Conservation (phyloP, 2,329 filamentous ascomycete genomes). For the Botrytis fabae region DNA sequence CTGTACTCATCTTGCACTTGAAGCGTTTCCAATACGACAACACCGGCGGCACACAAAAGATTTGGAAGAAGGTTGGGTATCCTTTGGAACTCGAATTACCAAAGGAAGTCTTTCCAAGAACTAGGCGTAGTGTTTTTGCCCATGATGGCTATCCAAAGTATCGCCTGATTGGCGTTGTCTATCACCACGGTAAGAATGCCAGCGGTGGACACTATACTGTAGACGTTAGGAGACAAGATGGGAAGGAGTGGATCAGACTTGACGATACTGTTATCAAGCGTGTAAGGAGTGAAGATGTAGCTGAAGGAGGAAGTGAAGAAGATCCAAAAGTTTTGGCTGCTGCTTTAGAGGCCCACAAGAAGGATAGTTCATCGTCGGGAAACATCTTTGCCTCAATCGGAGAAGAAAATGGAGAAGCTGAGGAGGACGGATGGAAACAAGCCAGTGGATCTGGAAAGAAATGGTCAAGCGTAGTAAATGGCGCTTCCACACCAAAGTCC, state of each 20-base stretch:
- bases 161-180: slow-evolving; percentile 84
- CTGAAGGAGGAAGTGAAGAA: slow-evolving; percentile 80
- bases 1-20: slow-evolving; percentile 88
- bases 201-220: slow-evolving; percentile 96
- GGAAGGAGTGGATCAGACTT: slow-evolving; percentile 91
- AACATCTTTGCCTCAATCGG: slow-evolving; percentile 74
- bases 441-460: slow-evolving; percentile 74
- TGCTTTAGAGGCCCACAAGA: slow-evolving; percentile 67
- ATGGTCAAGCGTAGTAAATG: slow-evolving; percentile 71
- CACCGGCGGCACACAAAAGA: slow-evolving; percentile 86
- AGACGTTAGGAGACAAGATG: slow-evolving; percentile 92
- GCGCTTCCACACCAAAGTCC: slow-evolving; percentile 57
- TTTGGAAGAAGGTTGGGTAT: slow-evolving; percentile 97
- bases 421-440: slow-evolving; percentile 80
- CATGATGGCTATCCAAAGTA: slow-evolving; percentile 78
- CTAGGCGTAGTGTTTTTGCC: slow-evolving; percentile 63
- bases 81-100: slow-evolving; percentile 93
- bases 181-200: slow-evolving; percentile 96
- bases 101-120: slow-evolving; percentile 79
- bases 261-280: slow-evolving; percentile 91
- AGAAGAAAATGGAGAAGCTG: slow-evolving; percentile 65
- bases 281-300: slow-evolving; percentile 84
- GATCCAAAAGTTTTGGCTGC: slow-evolving; percentile 67
- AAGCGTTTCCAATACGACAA: slow-evolving; percentile 98
- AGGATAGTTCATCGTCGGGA: slow-evolving; percentile 49